Base-by-base conservation (phyloP, 2,329 filamentous ascomycete species). In the Chrysoporthe cubensis region DNA sequence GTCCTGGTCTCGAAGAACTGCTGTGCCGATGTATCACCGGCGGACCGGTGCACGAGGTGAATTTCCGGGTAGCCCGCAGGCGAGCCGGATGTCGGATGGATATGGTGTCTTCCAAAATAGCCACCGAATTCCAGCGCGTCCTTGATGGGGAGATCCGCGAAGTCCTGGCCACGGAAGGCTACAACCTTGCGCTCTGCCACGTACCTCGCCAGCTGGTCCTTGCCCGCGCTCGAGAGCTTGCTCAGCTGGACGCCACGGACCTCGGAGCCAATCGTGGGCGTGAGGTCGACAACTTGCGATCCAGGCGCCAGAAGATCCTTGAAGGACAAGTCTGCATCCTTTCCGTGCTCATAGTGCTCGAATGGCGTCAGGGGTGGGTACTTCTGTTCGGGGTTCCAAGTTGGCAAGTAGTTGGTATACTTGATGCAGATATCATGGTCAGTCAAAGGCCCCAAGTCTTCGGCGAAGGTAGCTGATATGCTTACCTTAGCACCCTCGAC, bases 41-140 rank as follows among this genome's bases (percentile, higher is more conserved):
- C 89, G 82, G 67, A 90, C 86, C 90, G 85, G 77, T 92, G 90
- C 11, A 93, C 90, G 3, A 93, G 83, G 75, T 93, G 90, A 54
- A 93, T 80, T 75, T 91, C 86, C 0, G 90, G 90, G 75, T 85
- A 85, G n/a, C 88, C 89, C 68, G 85, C 85, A 1, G 90, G 91
- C 1, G 88, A 87, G 21, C 90, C 90, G 2, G 87, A 90, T 14
- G 90, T 90, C 18, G 90, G 90, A 74, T 93, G 90, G 69, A 93
- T 90, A 79, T 93, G 91, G 74, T 91, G 93, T 60, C 76, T 75
- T 56, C 77, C 77, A 66, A 78, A 79, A 78, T 93, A 93, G 66
- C 84, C 82, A 40, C 87, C 90, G 71, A 87, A 87, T 34, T 90
- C 85, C 40, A 91, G 81, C 1, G 88, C 89, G 59, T 90, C 81